Evolutionary conservation across 2,329 filamentous ascomycete species (phyloP), one percentile per base, ranked within the genome.

Genomic region (Scedosporium boydii): DNA sequence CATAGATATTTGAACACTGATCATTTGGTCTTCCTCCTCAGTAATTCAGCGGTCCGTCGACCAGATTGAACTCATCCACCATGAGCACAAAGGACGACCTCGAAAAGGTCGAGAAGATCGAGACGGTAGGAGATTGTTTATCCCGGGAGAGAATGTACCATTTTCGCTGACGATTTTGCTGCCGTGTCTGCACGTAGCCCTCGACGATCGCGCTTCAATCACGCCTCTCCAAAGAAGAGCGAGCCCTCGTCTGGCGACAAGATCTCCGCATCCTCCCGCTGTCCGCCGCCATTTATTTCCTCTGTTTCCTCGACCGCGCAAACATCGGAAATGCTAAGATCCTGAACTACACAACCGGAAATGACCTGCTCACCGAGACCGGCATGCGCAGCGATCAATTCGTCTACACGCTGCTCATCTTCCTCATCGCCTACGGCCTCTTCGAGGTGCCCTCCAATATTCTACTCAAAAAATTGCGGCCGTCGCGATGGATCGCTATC

Each of bases 281-380:
- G 14, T 83, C 79, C n/a, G 82, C 84, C 6, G 75, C 72, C 60
- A 87, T 89, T 59, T 89, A 88, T 70, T 78, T 89, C 56, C 78
- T 89, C 23, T 87, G 84, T 72, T 89, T 87, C 70, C 79, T 89
- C 26, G 87, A 89, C 72, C 78, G 84, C 53, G 82, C 84, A 62
- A 90, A 89, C 71, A 89, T 90, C 63, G 86, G 85, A 69, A 88
- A 88, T 70, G 85, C 86, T 51, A 86, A 84, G 71, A 83, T 88
- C 27, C 77, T 89, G 65, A 89, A 90, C 69, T 75, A 80, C 21
- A 77, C 82, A 10, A 81, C 81, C 0, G 71, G 78, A 55, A 76
- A 89, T 70, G 85, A 88, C 73, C 80, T 90, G 66, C 79, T 88
- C 42, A 76, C 78, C 18, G 80, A 84, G 68, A 86, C 86, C 1